phyloP scores from a whole-genome alignment of 2,329 filamentous ascomycete species.

The Penicillium sp. region DNA sequence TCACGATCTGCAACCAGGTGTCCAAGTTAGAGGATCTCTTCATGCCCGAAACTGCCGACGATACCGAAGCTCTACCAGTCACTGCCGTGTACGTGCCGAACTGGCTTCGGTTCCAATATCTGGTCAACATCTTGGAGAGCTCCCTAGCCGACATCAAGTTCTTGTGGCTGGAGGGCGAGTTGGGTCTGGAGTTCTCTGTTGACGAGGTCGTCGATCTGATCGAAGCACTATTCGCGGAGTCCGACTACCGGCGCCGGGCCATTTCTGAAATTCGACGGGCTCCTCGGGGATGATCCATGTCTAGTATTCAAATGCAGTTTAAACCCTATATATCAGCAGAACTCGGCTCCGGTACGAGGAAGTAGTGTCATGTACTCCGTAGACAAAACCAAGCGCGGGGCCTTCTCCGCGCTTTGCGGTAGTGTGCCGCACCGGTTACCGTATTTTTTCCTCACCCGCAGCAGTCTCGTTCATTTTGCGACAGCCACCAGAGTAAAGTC shows the following conservation, averaged over 20 bases:
- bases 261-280: slow-evolving; percentile 53
- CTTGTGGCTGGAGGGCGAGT: slow-evolving; percentile 60
- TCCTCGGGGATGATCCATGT: slow-evolving; percentile 17
- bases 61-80: slow-evolving; percentile 44
- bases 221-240: slow-evolving; percentile 61
- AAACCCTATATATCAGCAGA: background rate
- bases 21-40: slow-evolving; percentile 56
- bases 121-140: slow-evolving; percentile 59
- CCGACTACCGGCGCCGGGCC: slow-evolving; percentile 54
- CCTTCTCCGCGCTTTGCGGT: slow-evolving; percentile 36
- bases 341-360: background rate
- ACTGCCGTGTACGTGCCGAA: slow-evolving; percentile 58
- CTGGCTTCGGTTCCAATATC: slow-evolving; percentile 63
- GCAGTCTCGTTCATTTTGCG: slow-evolving; percentile 28
- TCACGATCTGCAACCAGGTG: slow-evolving; percentile 53
- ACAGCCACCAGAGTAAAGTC: slow-evolving; percentile 20
- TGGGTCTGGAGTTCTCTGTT: slow-evolving; percentile 57
- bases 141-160: slow-evolving; percentile 62
- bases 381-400: slow-evolving; percentile 8
- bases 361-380: background rate
- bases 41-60: slow-evolving; percentile 40
- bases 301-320: background rate
- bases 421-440: slow-evolving; percentile 39
- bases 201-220: slow-evolving; percentile 62
- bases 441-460: slow-evolving; percentile 39